Evolutionary conservation across 192 early-diverging fungal genomes (phyloP), one percentile per base, ranked within the genome.

Genomic region (Backusella mclennaniae): DNA sequence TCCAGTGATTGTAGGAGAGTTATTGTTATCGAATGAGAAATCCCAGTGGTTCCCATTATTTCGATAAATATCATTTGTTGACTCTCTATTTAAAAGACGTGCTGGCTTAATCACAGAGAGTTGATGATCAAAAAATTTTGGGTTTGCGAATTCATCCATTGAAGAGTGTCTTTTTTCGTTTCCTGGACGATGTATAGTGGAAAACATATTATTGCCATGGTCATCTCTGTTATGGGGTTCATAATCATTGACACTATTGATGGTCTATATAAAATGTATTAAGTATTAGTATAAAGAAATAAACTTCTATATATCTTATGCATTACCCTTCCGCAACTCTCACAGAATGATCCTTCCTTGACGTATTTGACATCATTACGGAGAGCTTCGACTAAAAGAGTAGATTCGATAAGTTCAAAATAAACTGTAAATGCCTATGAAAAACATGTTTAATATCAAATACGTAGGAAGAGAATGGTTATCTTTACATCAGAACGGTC

Each of bases 351-450:
- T 29, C 44, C 66, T 14, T 36, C 21, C 3, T 53, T 49, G 7
- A 69, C 26, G 26, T 69, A 53, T 36, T 69, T 67, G 26, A 69
- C 66, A 53, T 78, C 77, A 39, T 67, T 66, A 33, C 77, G 71
- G 69, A 79, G 78, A 5, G 78, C 78, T 39, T 79, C 78, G 35
- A 79, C 78, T 35, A 79, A 31, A 41, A 79, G 46, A 3, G 78
- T 79, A 11, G 78, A 79, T 66, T 79, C 78, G 4, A 79, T 56
- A 33, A 79, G 21, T 19, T 79, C 73, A 35, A 79, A 75, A 35
- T 74, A 79, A 21, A 74, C 73, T 39, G 78, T 79, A 36, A 79
- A 74, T 0, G 73, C 76, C 76, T 77, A 53, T 44, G 66, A 59
- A 59, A 77, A 71, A 42, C 31, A 77, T 7, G 26, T 46, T n/a